Conservation (phyloP, 352 stramenopile species). For the Globisporangium viniferum region DNA sequence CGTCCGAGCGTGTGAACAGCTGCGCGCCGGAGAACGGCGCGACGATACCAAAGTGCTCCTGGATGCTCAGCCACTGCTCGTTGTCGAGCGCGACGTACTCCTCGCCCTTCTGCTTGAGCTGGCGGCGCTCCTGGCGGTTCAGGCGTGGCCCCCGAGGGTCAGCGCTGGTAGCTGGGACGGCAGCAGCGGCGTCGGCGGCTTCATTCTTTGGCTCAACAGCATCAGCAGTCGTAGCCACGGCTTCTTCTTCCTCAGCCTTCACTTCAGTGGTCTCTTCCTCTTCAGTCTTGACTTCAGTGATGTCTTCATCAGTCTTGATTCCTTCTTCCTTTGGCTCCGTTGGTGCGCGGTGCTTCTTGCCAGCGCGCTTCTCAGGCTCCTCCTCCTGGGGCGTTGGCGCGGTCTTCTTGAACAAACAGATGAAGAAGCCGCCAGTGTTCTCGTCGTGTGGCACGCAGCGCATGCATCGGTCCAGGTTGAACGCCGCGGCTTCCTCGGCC, state of each 20-base stretch:
- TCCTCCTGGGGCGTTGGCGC: slow-evolving; percentile 43
- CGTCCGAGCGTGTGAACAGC: slow-evolving; percentile 87
- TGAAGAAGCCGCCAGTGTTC: slow-evolving; percentile 99
- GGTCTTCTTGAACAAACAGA: slow-evolving; percentile 95
- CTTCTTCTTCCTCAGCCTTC: background rate
- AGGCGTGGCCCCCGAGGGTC: slow-evolving; percentile 5
- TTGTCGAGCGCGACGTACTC: slow-evolving; percentile 71
- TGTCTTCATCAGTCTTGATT: slow-evolving; percentile 14
- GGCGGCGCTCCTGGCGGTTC: slow-evolving; percentile 41
- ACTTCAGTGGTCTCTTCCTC: background rate
- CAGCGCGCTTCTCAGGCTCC: slow-evolving; percentile 16
- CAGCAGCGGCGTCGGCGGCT: background rate
- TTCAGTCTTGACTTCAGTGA: background rate
- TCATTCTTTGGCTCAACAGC: slow-evolving; percentile 17
- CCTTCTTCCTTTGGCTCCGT: slow-evolving; percentile 23
- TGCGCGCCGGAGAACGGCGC: slow-evolving; percentile 66
- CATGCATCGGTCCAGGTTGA: slow-evolving; percentile 94
- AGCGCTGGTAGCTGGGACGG: background rate
- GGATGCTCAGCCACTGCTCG: slow-evolving; percentile 56
- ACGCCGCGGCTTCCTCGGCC: slow-evolving; percentile 54
- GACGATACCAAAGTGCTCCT: slow-evolving; percentile 76
- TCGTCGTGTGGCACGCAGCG: slow-evolving; percentile 97
- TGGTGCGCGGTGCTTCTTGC: slow-evolving; percentile 17
- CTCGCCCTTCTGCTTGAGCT: slow-evolving; percentile 54
- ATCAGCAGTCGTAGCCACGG: slow-evolving; percentile 15